These are phyloP conservation scores for Phytophthora capsici DNA, from an alignment of 352 stramenopile species.

Conservation along the genomic window DNA sequence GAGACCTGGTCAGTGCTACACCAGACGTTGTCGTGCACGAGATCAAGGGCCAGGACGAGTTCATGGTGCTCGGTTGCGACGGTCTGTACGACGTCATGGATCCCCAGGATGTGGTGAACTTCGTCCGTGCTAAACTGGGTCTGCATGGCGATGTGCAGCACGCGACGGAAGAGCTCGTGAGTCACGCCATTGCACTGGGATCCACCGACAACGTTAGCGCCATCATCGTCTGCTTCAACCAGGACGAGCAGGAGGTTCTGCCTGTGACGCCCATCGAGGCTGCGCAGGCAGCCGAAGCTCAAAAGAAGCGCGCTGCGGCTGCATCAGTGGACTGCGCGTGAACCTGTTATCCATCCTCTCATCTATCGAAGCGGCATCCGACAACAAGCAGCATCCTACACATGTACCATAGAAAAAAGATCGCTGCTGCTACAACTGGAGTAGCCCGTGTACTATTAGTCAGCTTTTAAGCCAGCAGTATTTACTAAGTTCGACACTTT, in stretches of 20 bases:
- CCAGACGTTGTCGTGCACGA: conserved; percentile 70
- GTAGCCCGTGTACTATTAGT: conserved; percentile 40
- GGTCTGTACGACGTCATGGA: conserved; percentile 88
- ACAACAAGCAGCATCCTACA: conserved; percentile 32
- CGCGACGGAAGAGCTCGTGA: conserved; percentile 83
- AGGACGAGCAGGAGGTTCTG: conserved; percentile 45
- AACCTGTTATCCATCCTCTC: conserved; percentile 4
- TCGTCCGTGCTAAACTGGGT: conserved; percentile 73
- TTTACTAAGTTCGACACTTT: conserved; percentile 40
- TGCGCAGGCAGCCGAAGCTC: conserved; percentile 34
- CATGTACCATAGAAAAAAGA: conserved; percentile 43
- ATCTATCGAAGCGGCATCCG: conserved; percentile 13
- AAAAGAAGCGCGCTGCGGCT: conserved; percentile 37
- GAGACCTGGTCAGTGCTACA: conserved; percentile 75
- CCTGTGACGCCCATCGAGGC: conserved; percentile 46
- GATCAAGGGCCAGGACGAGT: conserved; percentile 71
- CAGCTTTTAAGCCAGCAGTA: conserved; percentile 36
- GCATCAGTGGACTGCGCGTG: conserved; percentile 19
- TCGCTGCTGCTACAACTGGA: conserved; percentile 20
- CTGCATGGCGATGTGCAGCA: conserved; percentile 80
- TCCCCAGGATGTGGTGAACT: conserved; percentile 84
- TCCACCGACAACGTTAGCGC: conserved; percentile 87
- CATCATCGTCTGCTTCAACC: conserved; percentile 83
- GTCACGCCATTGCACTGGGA: conserved; percentile 78
- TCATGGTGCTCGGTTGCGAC: conserved; percentile 84